Conservation (phyloP, 2,329 filamentous ascomycete genomes). For the Calonectria honghensis region DNA sequence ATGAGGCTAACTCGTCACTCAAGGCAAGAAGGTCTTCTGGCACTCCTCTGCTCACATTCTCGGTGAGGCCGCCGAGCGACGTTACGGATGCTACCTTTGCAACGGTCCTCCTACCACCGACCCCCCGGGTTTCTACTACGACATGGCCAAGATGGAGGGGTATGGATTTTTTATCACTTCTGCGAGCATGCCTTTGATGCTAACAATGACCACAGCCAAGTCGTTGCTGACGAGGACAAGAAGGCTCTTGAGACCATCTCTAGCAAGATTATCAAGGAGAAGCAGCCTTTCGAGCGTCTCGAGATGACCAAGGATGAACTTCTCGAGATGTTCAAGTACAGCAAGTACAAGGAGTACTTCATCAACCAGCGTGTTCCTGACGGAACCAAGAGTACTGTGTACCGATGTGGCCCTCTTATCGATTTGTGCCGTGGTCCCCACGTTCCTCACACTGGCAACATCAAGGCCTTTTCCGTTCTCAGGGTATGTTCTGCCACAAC, state of each 20-base stretch:
- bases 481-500: slow-evolving; percentile 69
- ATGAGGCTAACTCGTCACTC: background rate
- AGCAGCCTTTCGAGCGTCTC: slow-evolving; percentile 94
- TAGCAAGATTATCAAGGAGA: slow-evolving; percentile 92
- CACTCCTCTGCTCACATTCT: slow-evolving; percentile 96
- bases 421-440: slow-evolving; percentile 97
- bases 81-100: slow-evolving; percentile 93
- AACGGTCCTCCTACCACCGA: slow-evolving; percentile 94
- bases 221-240: slow-evolving; percentile 87
- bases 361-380: slow-evolving; percentile 84
- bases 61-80: slow-evolving; percentile 93
- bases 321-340: slow-evolving; percentile 96
- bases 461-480: slow-evolving; percentile 96
- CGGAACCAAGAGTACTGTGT: slow-evolving; percentile 93
- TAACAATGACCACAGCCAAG: slow-evolving; percentile 74
- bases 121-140: slow-evolving; percentile 90
- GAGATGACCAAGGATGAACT: slow-evolving; percentile 93
- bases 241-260: slow-evolving; percentile 89
- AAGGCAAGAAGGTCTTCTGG: slow-evolving; percentile 96
- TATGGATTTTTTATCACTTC: slow-evolving; percentile 43
- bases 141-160: slow-evolving; percentile 82
- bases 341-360: slow-evolving; percentile 98
- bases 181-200: slow-evolving; percentile 7
- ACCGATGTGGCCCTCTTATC: slow-evolving; percentile 93
- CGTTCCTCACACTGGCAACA: slow-evolving; percentile 91